phyloP scores from a whole-genome alignment of 1,139 yeast genomes.

The Taphrina communis region DNA sequence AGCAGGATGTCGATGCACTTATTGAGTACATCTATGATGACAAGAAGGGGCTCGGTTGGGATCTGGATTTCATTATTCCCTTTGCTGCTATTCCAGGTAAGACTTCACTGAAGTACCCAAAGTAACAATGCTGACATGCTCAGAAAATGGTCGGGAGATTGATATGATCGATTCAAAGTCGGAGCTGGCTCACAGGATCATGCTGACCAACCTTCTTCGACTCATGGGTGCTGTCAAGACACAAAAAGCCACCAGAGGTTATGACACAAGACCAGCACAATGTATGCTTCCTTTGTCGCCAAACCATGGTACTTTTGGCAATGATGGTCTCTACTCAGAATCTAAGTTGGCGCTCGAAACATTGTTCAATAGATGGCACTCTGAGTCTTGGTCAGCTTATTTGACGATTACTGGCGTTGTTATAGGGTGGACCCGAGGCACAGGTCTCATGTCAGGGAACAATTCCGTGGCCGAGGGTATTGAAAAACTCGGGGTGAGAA shows the following conservation, averaged over 20 bases:
- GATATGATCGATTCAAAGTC: conserved; percentile 92
- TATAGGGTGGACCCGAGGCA: conserved; percentile 99
- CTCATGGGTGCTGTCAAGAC: conserved; percentile 87
- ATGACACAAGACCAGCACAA: conserved; percentile 98
- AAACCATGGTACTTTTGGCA: conserved; percentile 97
- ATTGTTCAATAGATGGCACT: conserved; percentile 96
- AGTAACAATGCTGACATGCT: not conserved
- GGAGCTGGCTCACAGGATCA: conserved; percentile 96
- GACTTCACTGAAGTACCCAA: not conserved
- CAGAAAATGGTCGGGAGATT: conserved; percentile 91
- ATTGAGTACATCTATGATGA: conserved; percentile 84
- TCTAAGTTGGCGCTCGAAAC: conserved; percentile 95
- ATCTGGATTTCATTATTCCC: conserved; percentile 92
- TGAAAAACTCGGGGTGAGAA: conserved; percentile 93
- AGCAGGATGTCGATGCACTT: conserved; percentile 87
- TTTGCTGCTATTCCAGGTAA: conserved; percentile 88
- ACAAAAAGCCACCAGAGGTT: conserved; percentile 71
- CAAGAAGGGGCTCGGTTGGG: conserved; percentile 97
- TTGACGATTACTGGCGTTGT: conserved; percentile 97
- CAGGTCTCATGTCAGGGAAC: conserved; percentile 97
- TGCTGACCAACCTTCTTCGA: conserved; percentile 94
- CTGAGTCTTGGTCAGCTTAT: conserved; percentile 94
- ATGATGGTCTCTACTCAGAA: conserved; percentile 97
- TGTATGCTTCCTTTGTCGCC: conserved; percentile 95
- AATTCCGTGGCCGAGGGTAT: conserved; percentile 97